Evolutionary conservation across 2,329 filamentous ascomycete genomes (phyloP).

Genomic region (Corynespora cassiicola): DNA sequence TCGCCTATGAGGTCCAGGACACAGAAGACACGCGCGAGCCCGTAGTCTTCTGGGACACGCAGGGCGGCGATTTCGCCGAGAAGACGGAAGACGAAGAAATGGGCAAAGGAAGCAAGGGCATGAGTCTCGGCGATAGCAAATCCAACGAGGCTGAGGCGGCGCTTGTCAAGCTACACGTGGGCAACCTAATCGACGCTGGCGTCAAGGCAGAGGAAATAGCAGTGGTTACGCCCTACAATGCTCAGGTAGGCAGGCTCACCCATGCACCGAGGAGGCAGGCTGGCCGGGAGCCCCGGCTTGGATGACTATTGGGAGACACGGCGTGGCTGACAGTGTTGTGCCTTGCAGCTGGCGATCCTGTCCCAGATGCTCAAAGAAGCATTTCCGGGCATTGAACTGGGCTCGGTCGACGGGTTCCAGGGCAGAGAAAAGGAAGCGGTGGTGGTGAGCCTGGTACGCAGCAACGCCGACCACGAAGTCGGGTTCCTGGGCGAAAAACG

Average conservation of each 20-base stretch:
- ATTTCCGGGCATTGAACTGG: conserved; percentile 88
- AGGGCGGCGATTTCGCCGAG: conserved; percentile 91
- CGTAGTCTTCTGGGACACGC: conserved; percentile 93
- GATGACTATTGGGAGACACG: conserved; percentile 8
- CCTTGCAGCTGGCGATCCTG: conserved; percentile 72
- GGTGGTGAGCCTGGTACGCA: conserved; percentile 90
- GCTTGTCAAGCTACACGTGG: conserved; percentile 80
- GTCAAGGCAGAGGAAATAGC: conserved; percentile 86
- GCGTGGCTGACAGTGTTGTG: conserved; percentile 21
- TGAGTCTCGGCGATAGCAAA: conserved; percentile 75
- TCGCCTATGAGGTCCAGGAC: conserved; percentile 78
- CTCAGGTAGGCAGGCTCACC: conserved; percentile 68
- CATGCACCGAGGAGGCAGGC: conserved; percentile 8
- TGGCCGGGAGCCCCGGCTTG: conserved; percentile 4
- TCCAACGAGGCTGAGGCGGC: conserved; percentile 90
- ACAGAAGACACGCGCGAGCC: conserved; percentile 89
- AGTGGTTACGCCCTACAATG: conserved; percentile 95
- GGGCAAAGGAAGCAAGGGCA: conserved; percentile 54
- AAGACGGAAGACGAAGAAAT: conserved; percentile 75
- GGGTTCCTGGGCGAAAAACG: conserved; percentile 93
- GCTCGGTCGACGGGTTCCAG: conserved; percentile 96
- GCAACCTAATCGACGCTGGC: conserved; percentile 76
- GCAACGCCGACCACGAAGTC: conserved; percentile 85
- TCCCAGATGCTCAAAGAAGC: conserved; percentile 77
- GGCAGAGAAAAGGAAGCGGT: conserved; percentile 97